Evolutionary conservation across 2,329 filamentous ascomycete species (phyloP), one percentile per base, ranked within the genome.

Genomic region (Beauveria scarabaeidicola): DNA sequence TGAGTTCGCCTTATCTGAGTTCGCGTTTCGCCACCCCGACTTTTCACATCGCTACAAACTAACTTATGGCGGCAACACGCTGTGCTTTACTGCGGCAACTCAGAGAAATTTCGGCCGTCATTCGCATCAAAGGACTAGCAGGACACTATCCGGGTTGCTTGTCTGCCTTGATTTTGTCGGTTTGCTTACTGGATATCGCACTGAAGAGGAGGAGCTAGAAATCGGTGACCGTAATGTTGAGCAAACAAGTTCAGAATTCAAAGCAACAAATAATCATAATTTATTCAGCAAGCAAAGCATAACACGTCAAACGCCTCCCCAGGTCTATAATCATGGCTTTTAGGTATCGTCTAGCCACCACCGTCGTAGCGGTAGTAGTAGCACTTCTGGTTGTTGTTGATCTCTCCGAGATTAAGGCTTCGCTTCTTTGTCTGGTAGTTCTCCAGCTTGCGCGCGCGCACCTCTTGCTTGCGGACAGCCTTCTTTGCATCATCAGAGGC

Each of bases 401-500:
- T 82, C 77, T 84, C 88, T 69, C 93, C 87, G 68, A 91, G 81
- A 36, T 82, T 81, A 75, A 85, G 88, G 63, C 89, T 81, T 66
- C 86, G 86, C 63, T 80, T 80, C 68, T 82, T 84, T 63, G 81
- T 77, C 29, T 82, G 79, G 55, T 83, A 78, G 63, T 87, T 79
- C 65, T 86, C 84, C 60, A 82, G 77, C 68, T 85, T 88, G 62
- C 83, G 79, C 60, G 86, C 84, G 67, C 87, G 83, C 73, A 87
- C 85, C 73, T 93, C 89, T 9, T 82, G 79, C 51, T 81, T 81
- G 23, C 77, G 74, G 19, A 89, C 84, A 63, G 86, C 83, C 55
- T 81, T 81, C 76, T 87, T 93, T 78, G 90, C 89, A 61, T 82
- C 78, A n/a, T 88, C 87, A 6, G 83, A 85, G 7, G 90, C 89